phyloP scores from a whole-genome alignment of 805 yeast species.

The Priceomyces fermenticarens region DNA sequence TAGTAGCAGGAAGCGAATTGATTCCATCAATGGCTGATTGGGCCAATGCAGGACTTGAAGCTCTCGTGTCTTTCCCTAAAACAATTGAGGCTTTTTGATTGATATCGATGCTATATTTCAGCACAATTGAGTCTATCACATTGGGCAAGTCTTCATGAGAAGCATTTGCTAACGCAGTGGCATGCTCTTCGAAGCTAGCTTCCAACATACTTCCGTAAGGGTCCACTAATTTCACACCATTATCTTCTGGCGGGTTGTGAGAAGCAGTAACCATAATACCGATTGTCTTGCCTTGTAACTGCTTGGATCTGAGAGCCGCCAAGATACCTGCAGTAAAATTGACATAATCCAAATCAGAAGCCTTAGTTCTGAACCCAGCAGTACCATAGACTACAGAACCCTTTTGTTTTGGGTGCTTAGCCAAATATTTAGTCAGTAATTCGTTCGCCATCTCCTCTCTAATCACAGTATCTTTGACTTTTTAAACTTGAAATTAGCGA shows the following conservation, averaged over 20 bases:
- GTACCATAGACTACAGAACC: constrained; percentile 76
- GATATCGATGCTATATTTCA: constrained; percentile 46
- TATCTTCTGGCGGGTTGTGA: constrained; percentile 88
- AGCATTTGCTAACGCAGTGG: constrained; percentile 78
- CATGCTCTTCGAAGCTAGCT: constrained; percentile 77
- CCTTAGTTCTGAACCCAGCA: constrained; percentile 89
- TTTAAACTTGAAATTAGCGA: neutral
- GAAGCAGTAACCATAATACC: constrained; percentile 98
- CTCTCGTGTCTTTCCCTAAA: constrained; percentile 87
- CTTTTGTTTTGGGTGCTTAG: constrained; percentile 44
- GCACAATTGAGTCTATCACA: constrained; percentile 36
- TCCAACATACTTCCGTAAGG: constrained; percentile 90
- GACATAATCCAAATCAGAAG: constrained; percentile 69
- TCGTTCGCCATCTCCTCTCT: constrained; percentile 4
- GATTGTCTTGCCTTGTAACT: constrained; percentile 61
- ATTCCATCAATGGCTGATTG: constrained; percentile 62
- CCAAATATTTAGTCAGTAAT: constrained; percentile 3
- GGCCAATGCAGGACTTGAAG: constrained; percentile 67
- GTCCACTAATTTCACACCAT: constrained; percentile 91
- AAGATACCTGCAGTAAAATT: constrained; percentile 80
- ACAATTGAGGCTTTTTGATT: constrained; percentile 45
- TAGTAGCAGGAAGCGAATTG: constrained; percentile 41
- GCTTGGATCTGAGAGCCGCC: constrained; percentile 80
- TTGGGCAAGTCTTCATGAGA: constrained; percentile 40
- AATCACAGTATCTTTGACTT: neutral